phyloP scores from a whole-genome alignment of 2,329 filamentous ascomycete genomes.

The Pseudogymnoascus sp. region DNA sequence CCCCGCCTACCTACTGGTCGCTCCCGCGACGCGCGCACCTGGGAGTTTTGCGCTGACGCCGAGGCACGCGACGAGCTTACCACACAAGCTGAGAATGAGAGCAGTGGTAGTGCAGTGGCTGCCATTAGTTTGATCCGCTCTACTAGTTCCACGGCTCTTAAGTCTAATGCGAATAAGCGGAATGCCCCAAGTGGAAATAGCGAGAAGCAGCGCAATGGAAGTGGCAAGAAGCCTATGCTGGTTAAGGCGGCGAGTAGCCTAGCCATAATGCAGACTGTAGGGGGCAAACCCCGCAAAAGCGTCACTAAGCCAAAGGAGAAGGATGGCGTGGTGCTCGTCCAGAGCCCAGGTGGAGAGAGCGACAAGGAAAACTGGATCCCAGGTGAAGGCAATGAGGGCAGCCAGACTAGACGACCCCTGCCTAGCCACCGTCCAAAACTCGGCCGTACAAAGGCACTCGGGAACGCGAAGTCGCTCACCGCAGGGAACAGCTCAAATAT shows the following conservation, averaged over 20 bases:
- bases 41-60: conserved; percentile 84
- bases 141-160: conserved; percentile 46
- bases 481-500: conserved; percentile 24
- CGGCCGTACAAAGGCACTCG: not conserved
- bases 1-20: conserved; percentile 58
- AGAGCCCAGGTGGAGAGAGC: conserved; percentile 59
- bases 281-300: conserved; percentile 28
- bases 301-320: conserved; percentile 18
- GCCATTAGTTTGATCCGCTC: conserved; percentile 76
- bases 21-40: conserved; percentile 79
- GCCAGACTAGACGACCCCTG: conserved; percentile 3
- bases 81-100: conserved; percentile 72
- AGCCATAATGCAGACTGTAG: conserved; percentile 27
- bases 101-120: conserved; percentile 68
- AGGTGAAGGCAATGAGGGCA: conserved; percentile 29
- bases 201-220: conserved; percentile 23
- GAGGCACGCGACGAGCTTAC: conserved; percentile 72
- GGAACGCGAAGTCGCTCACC: conserved; percentile 5
- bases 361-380: conserved; percentile 91
- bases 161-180: conserved; percentile 55
- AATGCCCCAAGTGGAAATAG: conserved; percentile 42
- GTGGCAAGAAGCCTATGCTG: conserved; percentile 46
- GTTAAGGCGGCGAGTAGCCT: conserved; percentile 33
- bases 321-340: conserved; percentile 33
- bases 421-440: not conserved